Conservation (phyloP, 495 filamentous ascomycete genomes). For the Lasiosphaeria hispida region DNA sequence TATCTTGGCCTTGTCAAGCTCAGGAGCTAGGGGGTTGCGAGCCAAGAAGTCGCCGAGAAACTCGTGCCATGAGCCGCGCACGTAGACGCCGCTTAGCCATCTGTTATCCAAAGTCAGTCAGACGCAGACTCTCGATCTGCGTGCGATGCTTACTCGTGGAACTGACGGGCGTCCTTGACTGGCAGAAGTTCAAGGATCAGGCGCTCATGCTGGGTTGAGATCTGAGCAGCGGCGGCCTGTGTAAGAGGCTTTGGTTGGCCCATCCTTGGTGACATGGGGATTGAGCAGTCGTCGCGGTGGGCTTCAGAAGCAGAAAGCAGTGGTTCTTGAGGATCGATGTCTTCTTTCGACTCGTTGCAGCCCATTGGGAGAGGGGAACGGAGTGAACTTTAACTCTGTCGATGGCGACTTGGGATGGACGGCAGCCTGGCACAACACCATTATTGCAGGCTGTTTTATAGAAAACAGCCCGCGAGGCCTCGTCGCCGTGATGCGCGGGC, state of each 20-base stretch:
- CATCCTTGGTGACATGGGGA: constrained; percentile 11
- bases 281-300: background rate
- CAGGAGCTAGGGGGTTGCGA: constrained; percentile 16
- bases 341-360: constrained; percentile 19
- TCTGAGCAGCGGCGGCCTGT: background rate
- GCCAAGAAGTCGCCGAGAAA: constrained; percentile 28
- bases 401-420: too few species aligned
- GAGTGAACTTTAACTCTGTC: background rate
- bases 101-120: background rate
- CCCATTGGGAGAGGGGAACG: constrained; percentile 16
- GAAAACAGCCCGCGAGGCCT: too few species aligned
- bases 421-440: too few species aligned
- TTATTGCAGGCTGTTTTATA: too few species aligned
- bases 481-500: too few species aligned
- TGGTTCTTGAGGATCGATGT: constrained; percentile 9
- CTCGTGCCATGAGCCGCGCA: constrained; percentile 32
- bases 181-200: constrained; percentile 34
- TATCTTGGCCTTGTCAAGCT: constrained; percentile 29
- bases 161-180: constrained; percentile 25
- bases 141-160: constrained; percentile 23
- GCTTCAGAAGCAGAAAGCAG: constrained; percentile 1
- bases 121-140: background rate
- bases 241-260: constrained; percentile 15
- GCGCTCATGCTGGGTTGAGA: constrained; percentile 31
- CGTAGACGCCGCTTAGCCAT: constrained; percentile 28